Evolutionary conservation across 495 filamentous ascomycete genomes (phyloP), one percentile per base, ranked within the genome.

Genomic region (Aspergillus nidulans): DNA sequence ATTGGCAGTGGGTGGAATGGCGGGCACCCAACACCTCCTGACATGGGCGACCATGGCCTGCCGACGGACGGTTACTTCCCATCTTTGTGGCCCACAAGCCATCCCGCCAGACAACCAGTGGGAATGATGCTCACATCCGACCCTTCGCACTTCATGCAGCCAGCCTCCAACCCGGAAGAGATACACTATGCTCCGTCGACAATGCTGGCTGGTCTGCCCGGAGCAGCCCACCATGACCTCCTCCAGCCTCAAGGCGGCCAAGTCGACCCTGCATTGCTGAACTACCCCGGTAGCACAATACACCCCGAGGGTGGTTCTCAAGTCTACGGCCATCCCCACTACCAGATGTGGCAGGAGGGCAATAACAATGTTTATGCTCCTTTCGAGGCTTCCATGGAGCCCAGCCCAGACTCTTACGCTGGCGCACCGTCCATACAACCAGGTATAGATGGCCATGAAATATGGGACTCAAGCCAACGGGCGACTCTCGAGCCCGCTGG

Each of bases 91-190:
- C 62, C 72, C 47, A 77, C 77, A 52, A 79, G 70, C 46, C 84
- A 88, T 62, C 83, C 85, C 8, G 82, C 81, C 15, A 81, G 80
- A 61, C 77, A 81, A 4, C 59, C 82, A 44, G 81, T 86, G 5
- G 61, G 73, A 23, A 73, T 69, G 71, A 85, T 80, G 76, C 77
- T 68, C 48, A 77, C 65, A 55, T 69, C 52, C 55, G 81, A 74
- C 56, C 73, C 68, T 23, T 67, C 77, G 36, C 80, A 85, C 46
- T 90, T 88, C 69, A 84, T 86, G 59, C 84, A 85, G 55, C 76
- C 76, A 32, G 78, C 73, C 10, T 71, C 82, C 49, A 64, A 38
- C 38, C 63, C 68, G 63, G 61, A 67, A 24, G 67, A 66, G 49
- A 50, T 61, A 55, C 60, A 70, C 57, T 74, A 69, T 49, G 50